These are phyloP conservation scores for Cardiospermum halicacabum DNA, from an alignment of 345 rosid genomes.

Conservation along the genomic window DNA sequence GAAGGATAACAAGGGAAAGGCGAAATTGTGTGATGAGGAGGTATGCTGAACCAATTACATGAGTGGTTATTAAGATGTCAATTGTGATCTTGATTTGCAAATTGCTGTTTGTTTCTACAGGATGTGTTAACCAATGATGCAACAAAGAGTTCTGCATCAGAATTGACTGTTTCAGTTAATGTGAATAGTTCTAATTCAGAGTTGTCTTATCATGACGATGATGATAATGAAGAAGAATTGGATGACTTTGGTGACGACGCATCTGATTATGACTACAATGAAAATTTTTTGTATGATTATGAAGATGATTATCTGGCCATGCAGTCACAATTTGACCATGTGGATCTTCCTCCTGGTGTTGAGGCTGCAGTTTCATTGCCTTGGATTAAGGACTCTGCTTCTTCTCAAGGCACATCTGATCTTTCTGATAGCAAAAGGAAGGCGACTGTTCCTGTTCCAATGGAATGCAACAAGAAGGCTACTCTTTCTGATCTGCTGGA, in stretches of 20 bases:
- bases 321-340: constrained; percentile 47
- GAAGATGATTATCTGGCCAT: constrained; percentile 33
- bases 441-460: background rate
- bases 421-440: constrained; percentile 18
- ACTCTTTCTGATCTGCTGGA: constrained; percentile 12
- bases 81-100: background rate
- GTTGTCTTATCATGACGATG: constrained; percentile 23
- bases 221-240: constrained; percentile 15
- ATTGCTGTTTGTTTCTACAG: constrained; percentile 22
- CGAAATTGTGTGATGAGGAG: constrained; percentile 21
- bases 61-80: no score
- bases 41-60: constrained; percentile 8
- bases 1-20: constrained; percentile 34
- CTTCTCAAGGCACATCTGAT: constrained; percentile 9
- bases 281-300: constrained; percentile 24
- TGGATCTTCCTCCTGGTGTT: constrained; percentile 55
- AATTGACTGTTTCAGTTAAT: constrained; percentile 23
- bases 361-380: constrained; percentile 47
- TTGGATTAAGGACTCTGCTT: constrained; percentile 37
- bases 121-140: constrained; percentile 28
- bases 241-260: constrained; percentile 21
- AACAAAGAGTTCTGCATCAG: constrained; percentile 28
- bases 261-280: constrained; percentile 32
- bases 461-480: constrained; percentile 17
- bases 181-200: constrained; percentile 32